These are phyloP conservation scores for Gypsophila paniculata DNA, from an alignment of 179 eudicot species.

Conservation along the genomic window DNA sequence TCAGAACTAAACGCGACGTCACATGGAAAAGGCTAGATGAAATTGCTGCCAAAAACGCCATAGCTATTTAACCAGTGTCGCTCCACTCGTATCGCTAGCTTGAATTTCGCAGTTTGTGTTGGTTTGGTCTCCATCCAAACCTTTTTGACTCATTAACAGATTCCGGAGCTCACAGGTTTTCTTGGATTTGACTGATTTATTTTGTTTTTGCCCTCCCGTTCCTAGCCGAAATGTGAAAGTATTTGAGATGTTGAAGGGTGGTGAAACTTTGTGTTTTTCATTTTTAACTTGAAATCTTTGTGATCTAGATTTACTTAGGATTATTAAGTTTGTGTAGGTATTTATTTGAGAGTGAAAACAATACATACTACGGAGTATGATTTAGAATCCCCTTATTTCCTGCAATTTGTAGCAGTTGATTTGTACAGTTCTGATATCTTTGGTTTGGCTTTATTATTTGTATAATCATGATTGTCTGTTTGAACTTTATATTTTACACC, in stretches of 20 bases:
- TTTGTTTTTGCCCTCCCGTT: slow-evolving; percentile 16
- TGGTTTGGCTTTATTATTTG: slow-evolving; percentile 19
- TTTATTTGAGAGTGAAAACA: slow-evolving; percentile 23
- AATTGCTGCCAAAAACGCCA: slow-evolving; percentile 41
- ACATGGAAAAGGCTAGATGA: slow-evolving; percentile 59
- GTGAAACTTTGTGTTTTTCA: slow-evolving; percentile 24
- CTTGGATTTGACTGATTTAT: slow-evolving; percentile 19
- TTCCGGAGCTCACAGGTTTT: slow-evolving; percentile 18
- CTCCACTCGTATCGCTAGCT: slow-evolving; percentile 30
- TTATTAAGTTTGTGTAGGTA: slow-evolving; percentile 23
- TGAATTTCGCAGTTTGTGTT: slow-evolving; percentile 14
- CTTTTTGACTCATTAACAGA: slow-evolving; percentile 18
- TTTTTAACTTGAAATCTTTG: slow-evolving; percentile 11
- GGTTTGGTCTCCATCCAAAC: slow-evolving; percentile 8
- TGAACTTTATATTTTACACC: not conserved
- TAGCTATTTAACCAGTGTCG: slow-evolving; percentile 36
- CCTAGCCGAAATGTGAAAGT: slow-evolving; percentile 11
- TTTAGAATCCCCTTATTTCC: slow-evolving; percentile 12
- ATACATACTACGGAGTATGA: slow-evolving; percentile 21
- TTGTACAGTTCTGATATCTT: slow-evolving; percentile 35
- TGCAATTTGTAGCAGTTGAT: slow-evolving; percentile 26
- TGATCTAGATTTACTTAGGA: slow-evolving; percentile 28
- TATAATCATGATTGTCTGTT: slow-evolving; percentile 13
- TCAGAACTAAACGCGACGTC: slow-evolving; percentile 45
- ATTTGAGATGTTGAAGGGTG: slow-evolving; percentile 1